Evolutionary conservation across 805 yeast species (phyloP), one percentile per base, ranked within the genome.

Genomic region (Starmerella ratchasimensis): DNA sequence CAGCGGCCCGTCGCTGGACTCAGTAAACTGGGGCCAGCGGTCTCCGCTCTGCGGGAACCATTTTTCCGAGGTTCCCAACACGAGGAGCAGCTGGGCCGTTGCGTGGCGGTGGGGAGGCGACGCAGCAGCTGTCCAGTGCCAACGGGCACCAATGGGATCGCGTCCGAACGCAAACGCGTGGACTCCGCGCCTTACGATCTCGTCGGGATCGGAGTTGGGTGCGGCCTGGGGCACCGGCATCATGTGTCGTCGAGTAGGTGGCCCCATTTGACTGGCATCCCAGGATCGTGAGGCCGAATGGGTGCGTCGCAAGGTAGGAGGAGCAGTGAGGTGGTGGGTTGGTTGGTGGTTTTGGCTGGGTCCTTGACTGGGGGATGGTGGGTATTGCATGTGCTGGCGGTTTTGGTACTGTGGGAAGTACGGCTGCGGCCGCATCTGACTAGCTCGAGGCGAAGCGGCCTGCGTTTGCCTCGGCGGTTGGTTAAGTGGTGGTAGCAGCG

Each of bases 231-330:
- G 25, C 24, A 18, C 19, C 38, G 31, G 27, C 18, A 36, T 31
- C 27, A 20, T 27, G 5, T 24, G 5, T 3, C 22, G 21, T 10
- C 31, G 2, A n/a, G n/a, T n/a, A n/a, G n/a, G n/a, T n/a, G n/a
- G n/a, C n/a, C n/a, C n/a, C n/a, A n/a, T n/a, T n/a, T n/a, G n/a
- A n/a, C 39, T 37, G 13, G 47, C 44, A 20, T 43, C 48, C 47
- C 47, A 44, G 11, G 48, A 44, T 6, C 28, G 38, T 6, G 48
- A 44, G 16, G 26, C 18, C 16, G 42, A 31, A 25, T 43, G 46
- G 6, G 24, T 3, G n/a, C 43, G 34, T 3, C 10, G 21, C 10
- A 28, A 16, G 10, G 4, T 13, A 9, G 45, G 42, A 15, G 26
- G 36, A 5, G 15, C 6, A 5, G 19, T 23, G 19, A 9, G 11